These are phyloP conservation scores for Datura wrightii DNA, from an alignment of 257 asterid species.

Conservation along the genomic window DNA sequence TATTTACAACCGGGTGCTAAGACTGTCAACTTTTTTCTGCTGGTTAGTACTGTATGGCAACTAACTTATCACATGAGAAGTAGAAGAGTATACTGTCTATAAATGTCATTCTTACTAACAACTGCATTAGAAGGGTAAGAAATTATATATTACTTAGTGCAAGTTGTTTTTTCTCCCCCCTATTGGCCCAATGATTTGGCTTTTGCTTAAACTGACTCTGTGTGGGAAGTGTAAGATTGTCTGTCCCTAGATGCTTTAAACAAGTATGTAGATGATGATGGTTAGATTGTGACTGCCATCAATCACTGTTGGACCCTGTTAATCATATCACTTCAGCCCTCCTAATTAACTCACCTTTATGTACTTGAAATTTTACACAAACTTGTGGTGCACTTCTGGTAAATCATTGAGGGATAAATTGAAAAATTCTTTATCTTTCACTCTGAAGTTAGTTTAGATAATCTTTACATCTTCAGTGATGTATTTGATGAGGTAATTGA, in stretches of 20 bases:
- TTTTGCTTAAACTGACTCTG: not conserved
- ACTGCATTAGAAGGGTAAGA: not conserved
- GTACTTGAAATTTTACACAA: not conserved
- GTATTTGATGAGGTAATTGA: conserved; percentile 25
- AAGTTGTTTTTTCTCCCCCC: conserved; percentile 24
- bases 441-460: conserved; percentile 17
- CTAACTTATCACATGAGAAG: conserved; percentile 5
- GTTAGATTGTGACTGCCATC: conserved; percentile 14
- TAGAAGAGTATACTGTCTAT: conserved; percentile 24
- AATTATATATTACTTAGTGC: conserved; percentile 2
- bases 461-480: not conserved
- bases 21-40: not conserved
- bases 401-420: not conserved
- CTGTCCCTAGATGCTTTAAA: not conserved
- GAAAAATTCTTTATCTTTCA: not conserved
- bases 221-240: not conserved
- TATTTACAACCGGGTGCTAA: not conserved
- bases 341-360: not conserved
- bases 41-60: not conserved
- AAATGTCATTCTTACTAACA: not conserved
- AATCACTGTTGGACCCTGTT: not conserved
- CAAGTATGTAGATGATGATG: not conserved
- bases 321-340: conserved; percentile 15
- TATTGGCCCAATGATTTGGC: not conserved
- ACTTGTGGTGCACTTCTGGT: conserved; percentile 12